These are phyloP conservation scores for Diaporthe nobilis DNA, from an alignment of 2,329 filamentous ascomycete species.

Conservation along the genomic window DNA sequence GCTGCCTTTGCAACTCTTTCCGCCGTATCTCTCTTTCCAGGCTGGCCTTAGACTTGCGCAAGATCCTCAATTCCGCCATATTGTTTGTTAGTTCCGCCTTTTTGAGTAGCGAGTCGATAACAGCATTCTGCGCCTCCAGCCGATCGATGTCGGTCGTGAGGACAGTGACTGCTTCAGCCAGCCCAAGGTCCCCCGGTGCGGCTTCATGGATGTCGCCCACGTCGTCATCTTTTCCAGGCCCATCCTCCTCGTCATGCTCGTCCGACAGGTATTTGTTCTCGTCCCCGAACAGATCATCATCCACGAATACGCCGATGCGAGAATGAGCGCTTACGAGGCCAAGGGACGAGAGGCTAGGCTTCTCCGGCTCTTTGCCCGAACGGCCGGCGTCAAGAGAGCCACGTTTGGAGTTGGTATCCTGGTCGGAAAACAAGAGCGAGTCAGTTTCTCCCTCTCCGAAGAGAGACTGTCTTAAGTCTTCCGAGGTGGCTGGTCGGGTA, in stretches of 20 bases:
- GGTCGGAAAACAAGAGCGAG: constrained; percentile 65
- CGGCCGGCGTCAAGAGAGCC: constrained; percentile 52
- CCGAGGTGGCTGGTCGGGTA: constrained; percentile 73
- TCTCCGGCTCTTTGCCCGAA: constrained; percentile 67
- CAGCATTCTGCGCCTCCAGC: constrained; percentile 86
- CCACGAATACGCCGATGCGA: constrained; percentile 91
- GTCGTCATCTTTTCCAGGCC: constrained; percentile 68
- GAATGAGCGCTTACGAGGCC: constrained; percentile 91
- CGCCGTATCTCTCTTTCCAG: constrained; percentile 91
- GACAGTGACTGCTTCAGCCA: constrained; percentile 91
- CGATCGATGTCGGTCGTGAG: constrained; percentile 94
- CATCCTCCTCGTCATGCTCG: constrained; percentile 81
- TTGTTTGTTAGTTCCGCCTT: constrained; percentile 99
- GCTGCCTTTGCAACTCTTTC: constrained; percentile 95
- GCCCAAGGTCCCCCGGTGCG: constrained; percentile 91
- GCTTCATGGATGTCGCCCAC: constrained; percentile 93
- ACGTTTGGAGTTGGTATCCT: constrained; percentile 72
- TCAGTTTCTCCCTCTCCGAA: constrained; percentile 70
- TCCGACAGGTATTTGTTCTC: constrained; percentile 89
- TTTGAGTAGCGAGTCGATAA: constrained; percentile 90
- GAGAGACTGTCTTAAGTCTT: constrained; percentile 76
- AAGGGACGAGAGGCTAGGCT: constrained; percentile 90
- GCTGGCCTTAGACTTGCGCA: constrained; percentile 94
- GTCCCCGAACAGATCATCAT: constrained; percentile 93
- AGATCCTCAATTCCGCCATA: constrained; percentile 89